Evolutionary conservation across 805 yeast genomes (phyloP).

Genomic region (Wickerhamomyces kurtzmanii): DNA sequence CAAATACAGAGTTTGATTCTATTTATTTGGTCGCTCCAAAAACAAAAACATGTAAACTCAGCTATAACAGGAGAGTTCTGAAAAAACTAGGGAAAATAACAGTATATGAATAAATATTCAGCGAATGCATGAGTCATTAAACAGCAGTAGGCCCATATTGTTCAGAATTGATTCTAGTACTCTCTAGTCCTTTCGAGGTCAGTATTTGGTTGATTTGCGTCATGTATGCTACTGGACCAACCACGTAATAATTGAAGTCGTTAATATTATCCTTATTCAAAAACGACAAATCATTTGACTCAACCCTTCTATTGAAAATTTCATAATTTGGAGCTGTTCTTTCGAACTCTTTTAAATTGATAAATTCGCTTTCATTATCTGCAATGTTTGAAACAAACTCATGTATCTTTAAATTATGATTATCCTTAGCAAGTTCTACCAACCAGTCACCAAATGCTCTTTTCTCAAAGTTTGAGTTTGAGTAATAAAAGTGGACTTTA

Average conservation of each 20-base stretch:
- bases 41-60: background rate
- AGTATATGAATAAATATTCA: background rate
- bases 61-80: background rate
- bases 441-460: conserved; percentile 7
- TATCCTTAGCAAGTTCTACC: conserved; percentile 5
- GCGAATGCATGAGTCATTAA: background rate
- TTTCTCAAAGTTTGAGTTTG: background rate
- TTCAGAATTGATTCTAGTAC: conserved; percentile 10
- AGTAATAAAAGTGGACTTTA: conserved; percentile 5
- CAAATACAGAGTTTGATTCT: too few relatives aligned
- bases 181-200: conserved; percentile 4
- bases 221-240: conserved; percentile 16
- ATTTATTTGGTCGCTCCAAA: too few relatives aligned
- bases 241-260: conserved; percentile 8
- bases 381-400: conserved; percentile 6
- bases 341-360: too few relatives aligned
- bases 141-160: conserved; percentile 13
- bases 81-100: background rate
- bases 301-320: conserved; percentile 3
- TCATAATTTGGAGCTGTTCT: conserved; percentile 3
- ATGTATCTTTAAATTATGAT: conserved; percentile 4
- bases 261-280: conserved; percentile 4
- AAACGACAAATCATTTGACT: background rate
- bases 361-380: conserved; percentile 1
- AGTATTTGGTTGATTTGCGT: conserved; percentile 3